phyloP scores from a whole-genome alignment of 257 asterid genomes.

The Euphrasia confusa region DNA sequence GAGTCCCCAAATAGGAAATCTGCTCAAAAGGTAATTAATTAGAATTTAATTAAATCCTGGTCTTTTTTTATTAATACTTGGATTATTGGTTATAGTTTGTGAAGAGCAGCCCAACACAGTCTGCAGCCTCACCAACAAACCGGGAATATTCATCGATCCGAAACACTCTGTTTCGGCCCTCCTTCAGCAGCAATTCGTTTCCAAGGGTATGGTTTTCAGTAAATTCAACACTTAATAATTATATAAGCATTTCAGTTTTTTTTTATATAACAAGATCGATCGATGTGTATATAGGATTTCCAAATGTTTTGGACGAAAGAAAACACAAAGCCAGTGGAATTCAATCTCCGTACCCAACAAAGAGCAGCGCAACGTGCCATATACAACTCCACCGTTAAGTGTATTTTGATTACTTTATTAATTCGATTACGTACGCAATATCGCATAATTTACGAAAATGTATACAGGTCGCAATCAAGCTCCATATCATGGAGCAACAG shows the following conservation, averaged over 20 bases:
- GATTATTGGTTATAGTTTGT: constrained; percentile 6
- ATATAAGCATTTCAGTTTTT: not conserved
- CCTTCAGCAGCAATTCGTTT: constrained; percentile 25
- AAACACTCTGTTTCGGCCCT: constrained; percentile 22
- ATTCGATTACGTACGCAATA: no score
- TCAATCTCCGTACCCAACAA: constrained; percentile 72
- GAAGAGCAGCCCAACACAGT: constrained; percentile 7
- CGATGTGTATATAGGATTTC: constrained; percentile 23
- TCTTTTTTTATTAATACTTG: constrained; percentile 9
- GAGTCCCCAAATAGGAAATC: constrained; percentile 45
- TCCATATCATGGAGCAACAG: constrained; percentile 45
- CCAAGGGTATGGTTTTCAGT: constrained; percentile 23
- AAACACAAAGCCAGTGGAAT: constrained; percentile 51
- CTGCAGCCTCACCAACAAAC: constrained; percentile 27
- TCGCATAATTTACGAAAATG: not conserved
- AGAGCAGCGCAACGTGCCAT: constrained; percentile 70
- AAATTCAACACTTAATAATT: not conserved
- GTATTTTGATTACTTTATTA: not conserved
- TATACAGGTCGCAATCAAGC: constrained; percentile 49
- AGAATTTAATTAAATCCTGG: not conserved
- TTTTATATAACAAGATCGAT: not conserved
- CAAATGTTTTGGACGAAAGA: constrained; percentile 46
- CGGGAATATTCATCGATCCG: constrained; percentile 23
- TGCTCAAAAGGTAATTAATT: constrained; percentile 38
- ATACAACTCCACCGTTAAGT: constrained; percentile 60